These are phyloP conservation scores for Phtheirospermum japonicum DNA, from an alignment of 257 asterid species.

Conservation along the genomic window DNA sequence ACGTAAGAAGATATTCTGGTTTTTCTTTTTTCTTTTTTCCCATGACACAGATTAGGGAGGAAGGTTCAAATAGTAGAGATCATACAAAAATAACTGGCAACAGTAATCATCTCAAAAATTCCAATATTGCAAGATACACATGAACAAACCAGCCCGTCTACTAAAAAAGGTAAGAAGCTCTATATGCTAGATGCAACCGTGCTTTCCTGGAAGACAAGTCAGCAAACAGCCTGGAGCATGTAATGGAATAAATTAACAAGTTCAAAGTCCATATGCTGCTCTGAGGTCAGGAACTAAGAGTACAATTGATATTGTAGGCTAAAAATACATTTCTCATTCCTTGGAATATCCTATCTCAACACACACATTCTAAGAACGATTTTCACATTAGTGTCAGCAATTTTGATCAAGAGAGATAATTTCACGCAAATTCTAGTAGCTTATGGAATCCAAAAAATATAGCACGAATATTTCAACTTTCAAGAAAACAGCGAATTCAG, in stretches of 20 bases:
- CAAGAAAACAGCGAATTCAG: neutral
- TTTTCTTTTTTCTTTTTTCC: neutral
- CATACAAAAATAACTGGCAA: constrained; percentile 6
- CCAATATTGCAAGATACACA: neutral
- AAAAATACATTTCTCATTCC: neutral
- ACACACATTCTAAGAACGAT: too few species aligned
- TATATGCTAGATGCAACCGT: neutral
- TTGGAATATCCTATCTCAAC: neutral
- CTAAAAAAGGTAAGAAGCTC: neutral
- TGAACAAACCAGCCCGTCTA: neutral
- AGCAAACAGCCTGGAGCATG: constrained; percentile 18
- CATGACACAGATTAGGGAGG: neutral
- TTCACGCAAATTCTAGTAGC: neutral
- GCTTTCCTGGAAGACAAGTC: neutral
- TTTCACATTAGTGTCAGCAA: neutral
- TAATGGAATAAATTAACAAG: constrained; percentile 4
- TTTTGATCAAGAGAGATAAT: neutral
- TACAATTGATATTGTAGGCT: neutral
- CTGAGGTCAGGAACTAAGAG: constrained; percentile 6
- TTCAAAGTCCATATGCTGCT: constrained; percentile 14
- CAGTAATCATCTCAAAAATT: neutral
- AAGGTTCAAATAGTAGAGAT: neutral
- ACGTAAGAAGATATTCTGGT: neutral
- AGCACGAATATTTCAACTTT: neutral
- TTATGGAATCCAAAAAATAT: neutral